Evolutionary conservation across 495 filamentous ascomycete species (phyloP).

Genomic region (Neurospora cerealis): DNA sequence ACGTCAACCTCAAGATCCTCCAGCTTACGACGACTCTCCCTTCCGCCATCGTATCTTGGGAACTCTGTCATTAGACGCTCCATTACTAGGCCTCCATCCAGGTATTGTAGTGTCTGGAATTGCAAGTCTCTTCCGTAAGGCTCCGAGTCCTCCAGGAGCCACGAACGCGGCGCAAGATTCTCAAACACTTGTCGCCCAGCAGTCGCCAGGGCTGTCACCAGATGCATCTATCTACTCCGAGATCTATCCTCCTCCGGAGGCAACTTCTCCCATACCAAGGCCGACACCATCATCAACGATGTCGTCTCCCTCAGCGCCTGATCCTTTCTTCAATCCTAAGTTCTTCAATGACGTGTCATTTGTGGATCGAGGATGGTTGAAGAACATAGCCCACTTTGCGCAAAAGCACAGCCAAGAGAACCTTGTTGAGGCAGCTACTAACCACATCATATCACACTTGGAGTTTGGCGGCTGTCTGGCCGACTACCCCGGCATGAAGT

Average conservation of each 20-base stretch:
- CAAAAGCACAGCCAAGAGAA: conserved; percentile 63
- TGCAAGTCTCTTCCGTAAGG: conserved; percentile 60
- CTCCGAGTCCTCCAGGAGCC: conserved; percentile 28
- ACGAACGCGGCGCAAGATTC: conserved; percentile 8
- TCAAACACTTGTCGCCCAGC: background rate
- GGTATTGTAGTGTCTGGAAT: conserved; percentile 75
- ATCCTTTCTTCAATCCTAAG: conserved; percentile 61
- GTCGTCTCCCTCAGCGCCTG: conserved; percentile 13
- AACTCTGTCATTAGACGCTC: conserved; percentile 75
- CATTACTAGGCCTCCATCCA: conserved; percentile 82
- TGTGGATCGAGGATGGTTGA: conserved; percentile 53
- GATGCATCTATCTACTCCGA: conserved; percentile 28
- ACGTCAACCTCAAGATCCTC: conserved; percentile 12
- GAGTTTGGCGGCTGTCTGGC: conserved; percentile 76
- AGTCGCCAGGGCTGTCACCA: conserved; percentile 15
- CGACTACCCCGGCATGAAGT: conserved; percentile 59
- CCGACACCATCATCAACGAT: conserved; percentile 10
- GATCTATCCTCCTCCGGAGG: conserved; percentile 18
- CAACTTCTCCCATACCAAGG: conserved; percentile 11
- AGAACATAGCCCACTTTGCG: conserved; percentile 64
- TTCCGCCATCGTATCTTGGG: conserved; percentile 75
- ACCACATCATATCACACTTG: conserved; percentile 68
- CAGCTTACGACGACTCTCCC: conserved; percentile 12
- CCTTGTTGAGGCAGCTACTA: conserved; percentile 55
- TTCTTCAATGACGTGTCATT: conserved; percentile 64